These are phyloP conservation scores for Cylindrotheca fusiformis DNA, from an alignment of 108 stramenopile species.

Conservation along the genomic window DNA sequence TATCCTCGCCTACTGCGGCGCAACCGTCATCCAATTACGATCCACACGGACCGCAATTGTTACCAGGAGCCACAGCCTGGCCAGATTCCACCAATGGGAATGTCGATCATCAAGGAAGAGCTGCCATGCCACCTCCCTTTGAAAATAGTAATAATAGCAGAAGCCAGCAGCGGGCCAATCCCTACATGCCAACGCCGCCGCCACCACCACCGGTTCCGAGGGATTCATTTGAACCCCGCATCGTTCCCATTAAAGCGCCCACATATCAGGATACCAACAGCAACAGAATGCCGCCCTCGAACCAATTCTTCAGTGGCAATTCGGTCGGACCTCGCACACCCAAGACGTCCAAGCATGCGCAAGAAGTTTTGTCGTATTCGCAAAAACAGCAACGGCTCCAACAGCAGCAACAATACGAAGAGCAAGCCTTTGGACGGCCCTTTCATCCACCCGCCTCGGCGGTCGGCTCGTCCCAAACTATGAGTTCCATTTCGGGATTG, in stretches of 20 bases:
- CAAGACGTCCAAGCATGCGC: neutral
- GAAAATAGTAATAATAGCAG: neutral
- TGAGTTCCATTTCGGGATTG: slow-evolving; percentile 43
- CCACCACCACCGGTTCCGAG: neutral
- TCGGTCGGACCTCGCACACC: too few relatives aligned
- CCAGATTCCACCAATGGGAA: neutral
- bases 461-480: slow-evolving; percentile 17
- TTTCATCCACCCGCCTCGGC: slow-evolving; percentile 29
- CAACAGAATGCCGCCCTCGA: too few relatives aligned
- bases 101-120: slow-evolving; percentile 11
- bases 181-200: neutral
- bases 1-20: neutral
- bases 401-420: slow-evolving; percentile 9
- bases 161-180: slow-evolving; percentile 9
- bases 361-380: slow-evolving; percentile 1
- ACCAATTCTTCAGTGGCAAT: too few relatives aligned
- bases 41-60: neutral
- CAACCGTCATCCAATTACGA: neutral
- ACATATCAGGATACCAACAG: too few relatives aligned
- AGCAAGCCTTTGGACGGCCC: slow-evolving; percentile 30
- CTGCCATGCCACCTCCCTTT: slow-evolving; percentile 26
- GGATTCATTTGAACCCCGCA: slow-evolving; percentile 12
- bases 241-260: slow-evolving; percentile 13
- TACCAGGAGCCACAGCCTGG: too few relatives aligned
- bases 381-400: neutral